Evolutionary conservation across 2,329 filamentous ascomycete species (phyloP).

Genomic region (Metarhizium sp.): DNA sequence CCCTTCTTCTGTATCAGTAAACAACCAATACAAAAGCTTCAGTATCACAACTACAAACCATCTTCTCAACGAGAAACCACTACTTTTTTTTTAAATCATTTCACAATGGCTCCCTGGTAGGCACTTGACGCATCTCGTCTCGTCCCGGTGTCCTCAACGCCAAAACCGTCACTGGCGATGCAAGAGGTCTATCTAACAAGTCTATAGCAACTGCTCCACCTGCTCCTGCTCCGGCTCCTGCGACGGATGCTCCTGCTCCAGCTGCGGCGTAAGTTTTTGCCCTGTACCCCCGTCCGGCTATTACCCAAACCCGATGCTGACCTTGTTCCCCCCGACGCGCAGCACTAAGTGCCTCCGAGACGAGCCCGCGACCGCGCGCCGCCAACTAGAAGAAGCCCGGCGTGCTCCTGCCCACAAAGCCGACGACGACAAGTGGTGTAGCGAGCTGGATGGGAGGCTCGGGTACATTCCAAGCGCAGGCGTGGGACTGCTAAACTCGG

Average conservation of each 20-base stretch:
- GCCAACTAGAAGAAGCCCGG: background rate
- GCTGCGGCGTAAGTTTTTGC: constrained; percentile 11
- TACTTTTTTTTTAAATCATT: background rate
- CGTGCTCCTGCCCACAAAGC: background rate
- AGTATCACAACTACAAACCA: background rate
- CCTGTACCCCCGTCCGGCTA: no score
- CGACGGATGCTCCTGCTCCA: constrained; percentile 13
- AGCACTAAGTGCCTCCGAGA: background rate
- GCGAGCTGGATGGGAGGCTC: background rate
- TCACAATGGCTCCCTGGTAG: constrained; percentile 11
- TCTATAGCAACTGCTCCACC: constrained; percentile 10
- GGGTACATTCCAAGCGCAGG: background rate
- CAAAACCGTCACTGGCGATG: no score
- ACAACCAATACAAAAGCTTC: background rate
- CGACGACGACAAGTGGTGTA: background rate
- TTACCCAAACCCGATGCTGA: no score
- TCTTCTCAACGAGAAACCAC: background rate
- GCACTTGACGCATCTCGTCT: background rate
- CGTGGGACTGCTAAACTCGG: background rate
- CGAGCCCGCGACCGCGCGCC: background rate
- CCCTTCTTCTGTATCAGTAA: background rate
- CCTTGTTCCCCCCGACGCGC: background rate
- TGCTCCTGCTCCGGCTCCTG: constrained; percentile 15
- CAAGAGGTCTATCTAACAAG: background rate
- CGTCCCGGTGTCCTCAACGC: no score